Percentiles rank a stretch among this genome's conserved stretches.
Conservation (phyloP, 345 rosid genomes). For the Alliaria petiolata region DNA sequence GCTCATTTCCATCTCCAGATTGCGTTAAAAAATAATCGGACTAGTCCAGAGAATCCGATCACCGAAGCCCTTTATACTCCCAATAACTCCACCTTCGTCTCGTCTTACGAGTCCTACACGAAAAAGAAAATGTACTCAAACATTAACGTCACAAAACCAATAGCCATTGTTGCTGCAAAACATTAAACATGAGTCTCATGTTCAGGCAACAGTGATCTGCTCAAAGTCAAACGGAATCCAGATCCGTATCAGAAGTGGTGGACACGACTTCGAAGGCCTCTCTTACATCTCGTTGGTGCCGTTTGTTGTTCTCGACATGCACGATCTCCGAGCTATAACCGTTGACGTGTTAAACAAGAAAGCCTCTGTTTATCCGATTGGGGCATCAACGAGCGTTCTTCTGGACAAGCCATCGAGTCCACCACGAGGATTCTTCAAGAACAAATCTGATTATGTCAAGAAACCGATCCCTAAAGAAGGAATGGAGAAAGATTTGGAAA, state of each 20-base stretch:
- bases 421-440: background rate
- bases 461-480: background rate
- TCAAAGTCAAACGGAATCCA: background rate
- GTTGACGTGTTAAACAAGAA: background rate
- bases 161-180: background rate
- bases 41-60: background rate
- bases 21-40: background rate
- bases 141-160: background rate
- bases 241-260: background rate
- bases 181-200: background rate
- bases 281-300: background rate
- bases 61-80: background rate
- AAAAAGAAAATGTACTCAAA: background rate
- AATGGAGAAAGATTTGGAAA: background rate
- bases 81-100: background rate
- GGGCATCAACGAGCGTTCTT: background rate
- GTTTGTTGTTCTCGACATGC: background rate
- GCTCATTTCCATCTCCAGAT: too few species aligned
- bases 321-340: background rate
- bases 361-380: background rate
- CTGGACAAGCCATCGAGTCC: background rate
- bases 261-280: background rate
- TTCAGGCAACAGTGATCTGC: background rate
- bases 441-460: background rate
- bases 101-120: background rate